Evolutionary conservation across 495 filamentous ascomycete genomes (phyloP).

Genomic region (Wilcoxina mikolae): DNA sequence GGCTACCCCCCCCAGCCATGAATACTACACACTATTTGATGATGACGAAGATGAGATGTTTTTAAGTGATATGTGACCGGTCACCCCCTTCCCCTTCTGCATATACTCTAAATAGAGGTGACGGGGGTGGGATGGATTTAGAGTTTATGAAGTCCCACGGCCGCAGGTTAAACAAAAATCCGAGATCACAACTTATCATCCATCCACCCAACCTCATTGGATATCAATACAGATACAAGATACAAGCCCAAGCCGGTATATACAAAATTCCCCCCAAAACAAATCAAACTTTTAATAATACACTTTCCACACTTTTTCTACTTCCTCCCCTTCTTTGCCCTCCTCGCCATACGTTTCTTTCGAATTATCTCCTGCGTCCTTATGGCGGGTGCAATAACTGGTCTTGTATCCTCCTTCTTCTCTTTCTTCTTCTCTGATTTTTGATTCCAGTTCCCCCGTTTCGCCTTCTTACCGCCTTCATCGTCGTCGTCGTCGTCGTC

Average conservation of each 20-base stretch:
- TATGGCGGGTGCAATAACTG: neutral
- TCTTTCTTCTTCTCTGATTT: neutral
- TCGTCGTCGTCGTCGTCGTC: neutral
- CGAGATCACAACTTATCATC: neutral
- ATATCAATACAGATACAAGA: neutral
- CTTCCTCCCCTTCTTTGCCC: neutral
- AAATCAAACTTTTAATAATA: neutral
- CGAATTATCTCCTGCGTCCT: neutral
- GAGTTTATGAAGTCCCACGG: neutral
- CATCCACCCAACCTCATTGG: neutral
- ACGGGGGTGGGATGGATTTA: no score
- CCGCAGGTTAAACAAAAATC: neutral
- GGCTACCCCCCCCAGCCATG: no score
- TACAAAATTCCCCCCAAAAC: neutral
- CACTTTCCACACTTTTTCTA: neutral
- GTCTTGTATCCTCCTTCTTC: neutral
- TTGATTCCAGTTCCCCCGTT: constrained; percentile 1
- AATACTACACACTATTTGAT: no score
- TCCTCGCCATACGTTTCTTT: neutral
- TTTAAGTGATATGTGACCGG: no score
- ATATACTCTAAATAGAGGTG: no score
- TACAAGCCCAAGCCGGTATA: neutral
- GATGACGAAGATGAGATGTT: no score
- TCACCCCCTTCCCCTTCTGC: no score
- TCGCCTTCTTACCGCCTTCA: neutral